phyloP scores from a whole-genome alignment of 768 basidiomycete species.

The Butyriboletus loyo region DNA sequence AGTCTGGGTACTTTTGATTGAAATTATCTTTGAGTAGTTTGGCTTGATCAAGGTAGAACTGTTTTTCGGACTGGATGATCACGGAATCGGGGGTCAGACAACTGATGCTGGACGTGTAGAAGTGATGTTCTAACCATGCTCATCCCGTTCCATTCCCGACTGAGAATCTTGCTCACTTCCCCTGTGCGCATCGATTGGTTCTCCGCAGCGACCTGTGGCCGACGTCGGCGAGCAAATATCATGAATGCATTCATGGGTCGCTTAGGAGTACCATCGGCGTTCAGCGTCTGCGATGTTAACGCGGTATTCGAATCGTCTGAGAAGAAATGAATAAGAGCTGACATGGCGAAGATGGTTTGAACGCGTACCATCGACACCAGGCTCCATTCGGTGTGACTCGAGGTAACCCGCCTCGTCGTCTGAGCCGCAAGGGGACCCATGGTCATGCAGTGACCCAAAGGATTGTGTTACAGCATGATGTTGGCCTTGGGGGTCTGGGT shows the following conservation, averaged over 20 bases:
- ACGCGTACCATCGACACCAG: conserved; percentile 45
- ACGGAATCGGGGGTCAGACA: conserved; percentile 13
- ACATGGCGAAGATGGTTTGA: conserved; percentile 6
- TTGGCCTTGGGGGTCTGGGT: conserved; percentile 18
- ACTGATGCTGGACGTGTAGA: not conserved
- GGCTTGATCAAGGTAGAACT: conserved; percentile 85
- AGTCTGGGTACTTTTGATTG: conserved; percentile 84
- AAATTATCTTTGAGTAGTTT: conserved; percentile 83
- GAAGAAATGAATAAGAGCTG: conserved; percentile 10
- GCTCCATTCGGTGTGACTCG: conserved; percentile 41
- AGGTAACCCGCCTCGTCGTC: conserved; percentile 47
- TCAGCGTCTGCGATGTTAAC: conserved; percentile 75
- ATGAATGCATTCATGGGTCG: conserved; percentile 94
- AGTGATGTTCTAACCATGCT: conserved; percentile 47
- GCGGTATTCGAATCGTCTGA: conserved; percentile 42
- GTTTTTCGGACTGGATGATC: conserved; percentile 63
- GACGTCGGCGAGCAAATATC: conserved; percentile 81
- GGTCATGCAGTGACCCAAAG: conserved; percentile 36
- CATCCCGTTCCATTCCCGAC: conserved; percentile 86
- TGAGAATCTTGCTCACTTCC: conserved; percentile 84
- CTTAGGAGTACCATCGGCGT: conserved; percentile 84
- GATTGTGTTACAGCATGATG: conserved; percentile 29
- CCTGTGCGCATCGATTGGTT: conserved; percentile 89
- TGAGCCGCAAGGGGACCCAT: conserved; percentile 53
- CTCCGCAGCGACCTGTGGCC: conserved; percentile 82